phyloP scores from a whole-genome alignment of 2,329 filamentous ascomycete genomes.

The Penicillium sp. region DNA sequence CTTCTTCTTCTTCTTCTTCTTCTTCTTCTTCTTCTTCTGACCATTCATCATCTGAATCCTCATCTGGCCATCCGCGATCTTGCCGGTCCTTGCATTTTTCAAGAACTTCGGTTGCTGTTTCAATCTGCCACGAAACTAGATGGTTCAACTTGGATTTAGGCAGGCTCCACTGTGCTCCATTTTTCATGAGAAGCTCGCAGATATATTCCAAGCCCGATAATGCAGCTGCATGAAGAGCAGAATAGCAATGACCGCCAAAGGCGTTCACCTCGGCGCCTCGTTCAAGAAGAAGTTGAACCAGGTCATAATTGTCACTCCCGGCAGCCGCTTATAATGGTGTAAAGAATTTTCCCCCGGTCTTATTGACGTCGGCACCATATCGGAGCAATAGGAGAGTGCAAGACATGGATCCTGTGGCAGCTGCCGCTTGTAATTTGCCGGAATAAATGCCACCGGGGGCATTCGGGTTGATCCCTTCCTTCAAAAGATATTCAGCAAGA shows the following conservation, averaged over 20 bases:
- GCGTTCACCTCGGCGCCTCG: background rate
- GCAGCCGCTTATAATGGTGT: background rate
- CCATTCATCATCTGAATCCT: slow-evolving; percentile 3
- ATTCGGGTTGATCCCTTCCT: slow-evolving; percentile 3
- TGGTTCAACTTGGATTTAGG: background rate
- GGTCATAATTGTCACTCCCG: background rate
- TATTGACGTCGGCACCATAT: background rate
- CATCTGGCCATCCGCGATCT: background rate
- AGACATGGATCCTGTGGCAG: background rate
- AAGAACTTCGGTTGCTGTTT: background rate
- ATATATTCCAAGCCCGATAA: background rate
- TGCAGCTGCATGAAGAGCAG: slow-evolving; percentile 1
- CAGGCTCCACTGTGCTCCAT: background rate
- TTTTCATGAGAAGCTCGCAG: slow-evolving; percentile 7
- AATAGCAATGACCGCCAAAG: background rate
- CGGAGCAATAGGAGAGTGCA: background rate
- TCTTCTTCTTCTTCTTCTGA: background rate
- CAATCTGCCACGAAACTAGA: slow-evolving; percentile 3
- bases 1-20: background rate
- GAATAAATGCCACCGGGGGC: background rate
- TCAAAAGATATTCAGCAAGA: background rate
- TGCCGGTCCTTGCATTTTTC: background rate
- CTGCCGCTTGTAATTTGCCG: background rate
- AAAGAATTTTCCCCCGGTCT: background rate
- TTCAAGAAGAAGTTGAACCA: slow-evolving; percentile 4